Base-by-base conservation (phyloP, 495 filamentous ascomycete genomes). In the Lasiosphaeria miniovina region DNA sequence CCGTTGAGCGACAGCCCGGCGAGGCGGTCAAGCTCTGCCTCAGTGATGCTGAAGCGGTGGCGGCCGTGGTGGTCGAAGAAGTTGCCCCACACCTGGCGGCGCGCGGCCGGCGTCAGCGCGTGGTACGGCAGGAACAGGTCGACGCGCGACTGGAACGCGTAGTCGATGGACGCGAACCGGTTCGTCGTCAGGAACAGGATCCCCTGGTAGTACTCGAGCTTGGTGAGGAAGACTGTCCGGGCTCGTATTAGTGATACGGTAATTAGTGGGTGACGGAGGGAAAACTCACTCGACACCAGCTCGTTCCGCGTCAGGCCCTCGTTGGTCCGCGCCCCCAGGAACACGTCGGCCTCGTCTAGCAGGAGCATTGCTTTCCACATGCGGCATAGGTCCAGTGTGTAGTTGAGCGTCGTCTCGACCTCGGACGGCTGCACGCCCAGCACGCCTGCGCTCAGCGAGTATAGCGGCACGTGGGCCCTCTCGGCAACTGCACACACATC, bases 141-240 rank as follows among this genome's bases (percentile, higher is more conserved):
- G 33, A 83, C 73, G 48, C 81, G 77, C 2, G 75, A 80, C 52
- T 75, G 73, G 61, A 84, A 79, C 0, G 80, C 80, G 59, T 77
- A 70, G 61, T 84, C 81, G 46, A 84, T 75, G 38, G 38, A 35
- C 4, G 61, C 45, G 49, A 66, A 58, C 15, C 74, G 74, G 60
- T 81, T 82, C 45, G 78, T 78, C 3, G 79, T 81, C 14, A 82
- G 68, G 62, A 83, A 77, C 11, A 82, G 65, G 48, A 80, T 77
- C 34, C 79, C 78, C 43, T 77, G 70, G 52, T 84, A 83, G 71
- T 83, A 83, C 64, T 85, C 81, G 6, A 85, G 67, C 63, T 75
- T 75, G 51, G 78, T 71, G 40, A 84, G 74, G 62, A 84, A 83
- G 46, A 82, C 72, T n/a, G n/a, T n/a, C n/a, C n/a, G n/a, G n/a